Base-by-base conservation (phyloP, 108 stramenopile genomes). In the Discostella stelligeroides region DNA sequence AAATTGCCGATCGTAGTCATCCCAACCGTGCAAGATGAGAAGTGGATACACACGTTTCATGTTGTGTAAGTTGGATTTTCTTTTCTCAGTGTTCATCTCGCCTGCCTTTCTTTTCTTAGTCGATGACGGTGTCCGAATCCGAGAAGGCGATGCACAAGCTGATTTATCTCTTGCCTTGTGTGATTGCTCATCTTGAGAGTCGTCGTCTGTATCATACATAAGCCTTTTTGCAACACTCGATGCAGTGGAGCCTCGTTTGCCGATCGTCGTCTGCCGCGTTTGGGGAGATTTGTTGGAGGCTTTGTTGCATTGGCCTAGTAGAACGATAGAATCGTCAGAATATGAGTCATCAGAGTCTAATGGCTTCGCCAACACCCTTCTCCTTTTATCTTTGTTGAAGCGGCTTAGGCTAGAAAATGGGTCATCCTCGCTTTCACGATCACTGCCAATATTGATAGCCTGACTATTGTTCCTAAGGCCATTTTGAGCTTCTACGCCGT, bases 1-100 rank as follows among this genome's bases (percentile, higher is more conserved):
- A 42, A 78, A 27, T 34, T 41, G 30, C 11, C 30, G n/a, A 28
- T 70, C 69, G 37, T 78, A 66, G 10, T 78, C 23, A 20, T 41
- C 61, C 51, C 68, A 58, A 30, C 64, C 62, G 34, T 66, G 76
- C 17, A 78, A 29, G 38, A 78, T 60, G 57, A 78, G 69, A 7
- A 78, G 28, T 8, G 55, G 55, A 56, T 37, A 56, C 28, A 37
- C 34, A 4, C 25, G n/a, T 24, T 20, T 23, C 10, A 0, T 53
- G 24, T 23, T 23, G n/a, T 38, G 29, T 11, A 30, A 14, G 37
- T 56, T 56, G 28, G 15, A 0, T n/a, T 56, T 50, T n/a, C n/a
- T 45, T 72, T 53, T 17, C 11, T 45, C 51, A 28, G 18, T n/a
- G 21, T 50, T 53, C 60, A 39, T 62, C 12, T 46, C 25, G 12